Base-by-base conservation (phyloP, 495 filamentous ascomycete genomes). In the Xylaria palmicola region DNA sequence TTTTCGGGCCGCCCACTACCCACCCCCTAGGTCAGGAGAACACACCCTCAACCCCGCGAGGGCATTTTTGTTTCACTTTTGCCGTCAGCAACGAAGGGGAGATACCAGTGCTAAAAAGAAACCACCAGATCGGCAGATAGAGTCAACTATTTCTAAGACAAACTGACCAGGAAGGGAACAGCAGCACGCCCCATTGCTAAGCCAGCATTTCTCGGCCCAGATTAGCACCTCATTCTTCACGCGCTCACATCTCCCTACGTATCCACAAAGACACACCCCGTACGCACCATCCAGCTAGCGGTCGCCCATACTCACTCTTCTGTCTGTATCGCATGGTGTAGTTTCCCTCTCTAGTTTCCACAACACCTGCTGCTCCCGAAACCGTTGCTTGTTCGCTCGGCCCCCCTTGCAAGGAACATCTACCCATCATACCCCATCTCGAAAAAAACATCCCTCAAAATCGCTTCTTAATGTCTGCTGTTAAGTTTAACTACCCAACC, bases 381-480 rank as follows among this genome's bases (percentile, higher is more conserved):
- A 74, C 71, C 71, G 56, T 58, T 60, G 45, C 47, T 62, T 29
- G 61, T 65, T 61, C 34, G 59, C 41, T 62, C 60, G 57, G 13
- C 13, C 60, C 56, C 60, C 51, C 59, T 65, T 56, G 57, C 66
- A 60, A 65, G 64, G 57, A 55, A 60, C 37, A n/a, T 40, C 39
- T 30, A 50, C 47, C 45, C 24, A n/a, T 40, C 62, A 24, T 32
- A 54, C 39, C 30, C 45, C 56, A 36, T 19, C 55, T 63, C 47
- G 29, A 32, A 59, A 56, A 50, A 72, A 70, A 74, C 72, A 26
- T n/a, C 17, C 12, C 10, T 73, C 72, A n/a, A n/a, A n/a, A 29
- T 27, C 17, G 13, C 10, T 73, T 72, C 67, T 81, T 80, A 65
- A 82, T 82, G 79, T 82, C 79, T 75, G 65, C 74, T 56, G 65